Percentiles rank a stretch among this genome's conserved stretches.
Conservation (phyloP, 2,329 filamentous ascomycete genomes). For the Neurospora sp. region DNA sequence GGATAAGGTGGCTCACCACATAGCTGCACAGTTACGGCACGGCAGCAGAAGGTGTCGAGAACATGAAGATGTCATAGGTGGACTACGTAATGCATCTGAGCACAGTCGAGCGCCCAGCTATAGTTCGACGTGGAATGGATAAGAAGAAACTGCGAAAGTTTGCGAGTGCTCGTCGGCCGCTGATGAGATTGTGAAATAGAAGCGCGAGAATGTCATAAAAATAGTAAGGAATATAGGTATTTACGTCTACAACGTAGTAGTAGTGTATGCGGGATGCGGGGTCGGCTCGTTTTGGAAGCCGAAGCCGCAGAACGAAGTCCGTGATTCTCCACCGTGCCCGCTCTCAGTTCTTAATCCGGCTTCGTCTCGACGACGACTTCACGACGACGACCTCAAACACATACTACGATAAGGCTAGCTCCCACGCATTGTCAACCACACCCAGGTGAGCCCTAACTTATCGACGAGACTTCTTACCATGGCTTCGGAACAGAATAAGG, state of each 20-base stretch:
- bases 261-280: neutral
- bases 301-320: neutral
- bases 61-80: neutral
- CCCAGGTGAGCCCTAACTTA: neutral
- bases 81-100: neutral
- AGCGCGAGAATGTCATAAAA: neutral
- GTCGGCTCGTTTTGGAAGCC: neutral
- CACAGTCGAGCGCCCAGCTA: neutral
- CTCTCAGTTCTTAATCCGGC: neutral
- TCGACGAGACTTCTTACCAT: neutral
- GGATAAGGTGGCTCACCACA: neutral
- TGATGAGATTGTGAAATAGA: neutral
- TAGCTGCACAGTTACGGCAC: neutral
- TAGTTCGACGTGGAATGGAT: neutral
- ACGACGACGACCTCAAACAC: neutral
- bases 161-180: neutral
- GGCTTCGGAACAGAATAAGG: constrained; percentile 24
- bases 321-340: neutral
- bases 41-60: neutral
- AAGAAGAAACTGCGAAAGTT: neutral
- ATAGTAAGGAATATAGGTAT: neutral
- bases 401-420: neutral
- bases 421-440: neutral
- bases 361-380: neutral
- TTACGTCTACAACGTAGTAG: neutral